These are phyloP conservation scores for Mucuna pruriens DNA, from an alignment of 306 rosid species.

Conservation along the genomic window DNA sequence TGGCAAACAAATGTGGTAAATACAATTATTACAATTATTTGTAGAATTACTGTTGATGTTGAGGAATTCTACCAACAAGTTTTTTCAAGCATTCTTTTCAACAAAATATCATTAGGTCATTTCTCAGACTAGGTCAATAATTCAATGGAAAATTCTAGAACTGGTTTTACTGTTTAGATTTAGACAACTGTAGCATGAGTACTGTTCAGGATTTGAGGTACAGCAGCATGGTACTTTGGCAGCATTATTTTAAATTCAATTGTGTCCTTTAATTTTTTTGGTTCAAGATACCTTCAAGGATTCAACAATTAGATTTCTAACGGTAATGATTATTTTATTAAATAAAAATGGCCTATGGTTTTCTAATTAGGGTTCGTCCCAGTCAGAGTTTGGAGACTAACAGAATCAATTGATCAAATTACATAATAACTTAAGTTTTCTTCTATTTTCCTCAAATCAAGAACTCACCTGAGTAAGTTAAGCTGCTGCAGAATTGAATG, in stretches of 20 bases:
- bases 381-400: neutral
- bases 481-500: constrained; percentile 87
- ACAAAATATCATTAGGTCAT: neutral
- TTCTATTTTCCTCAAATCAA: neutral
- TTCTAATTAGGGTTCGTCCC: neutral
- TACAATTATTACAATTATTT: constrained; percentile 10
- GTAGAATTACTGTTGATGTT: neutral
- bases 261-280: neutral
- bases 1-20: neutral
- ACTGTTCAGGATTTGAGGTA: neutral
- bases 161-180: neutral
- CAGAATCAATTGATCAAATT: neutral
- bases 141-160: neutral
- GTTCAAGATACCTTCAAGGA: neutral
- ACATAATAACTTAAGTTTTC: neutral
- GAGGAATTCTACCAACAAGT: neutral
- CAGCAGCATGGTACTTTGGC: neutral
- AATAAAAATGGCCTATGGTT: neutral
- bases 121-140: neutral
- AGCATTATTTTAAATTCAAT: neutral
- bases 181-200: constrained; percentile 8
- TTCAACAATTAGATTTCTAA: constrained; percentile 14
- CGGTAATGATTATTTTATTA: neutral
- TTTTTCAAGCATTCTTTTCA: neutral
- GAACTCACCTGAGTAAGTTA: constrained; percentile 65